phyloP scores from a whole-genome alignment of 1,284 basidiomycete genomes.

The Fomitopsis betulina region DNA sequence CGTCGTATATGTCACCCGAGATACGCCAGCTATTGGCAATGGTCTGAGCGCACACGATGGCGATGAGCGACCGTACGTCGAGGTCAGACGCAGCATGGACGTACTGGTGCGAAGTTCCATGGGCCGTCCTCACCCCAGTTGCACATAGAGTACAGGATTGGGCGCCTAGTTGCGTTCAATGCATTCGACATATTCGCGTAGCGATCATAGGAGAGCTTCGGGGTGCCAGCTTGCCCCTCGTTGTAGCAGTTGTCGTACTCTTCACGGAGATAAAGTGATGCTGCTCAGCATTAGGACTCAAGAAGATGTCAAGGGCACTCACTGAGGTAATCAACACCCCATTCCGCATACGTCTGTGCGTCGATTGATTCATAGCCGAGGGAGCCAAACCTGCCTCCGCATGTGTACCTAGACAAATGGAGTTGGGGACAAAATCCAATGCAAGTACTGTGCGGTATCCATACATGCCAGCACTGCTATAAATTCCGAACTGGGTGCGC shows the following conservation, averaged over 20 bases:
- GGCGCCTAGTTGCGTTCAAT: constrained; percentile 41
- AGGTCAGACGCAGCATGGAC: constrained; percentile 3
- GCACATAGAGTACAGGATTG: constrained; percentile 44
- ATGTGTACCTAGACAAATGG: constrained; percentile 30
- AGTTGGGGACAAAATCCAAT: background rate
- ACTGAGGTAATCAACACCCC: constrained; percentile 42
- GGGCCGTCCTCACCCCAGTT: constrained; percentile 43
- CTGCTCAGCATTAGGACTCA: background rate
- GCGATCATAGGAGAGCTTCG: constrained; percentile 36
- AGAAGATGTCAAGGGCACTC: constrained; percentile 10
- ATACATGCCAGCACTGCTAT: constrained; percentile 41
- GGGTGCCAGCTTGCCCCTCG: constrained; percentile 38
- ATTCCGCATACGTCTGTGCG: constrained; percentile 39
- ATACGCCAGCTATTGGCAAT: constrained; percentile 45
- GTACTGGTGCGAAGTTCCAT: constrained; percentile 41
- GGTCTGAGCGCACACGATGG: constrained; percentile 21
- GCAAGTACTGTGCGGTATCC: background rate
- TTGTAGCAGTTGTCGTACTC: constrained; percentile 47
- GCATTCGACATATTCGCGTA: constrained; percentile 43
- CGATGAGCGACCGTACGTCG: background rate
- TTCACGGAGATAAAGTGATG: too few species aligned
- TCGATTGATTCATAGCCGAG: constrained; percentile 44
- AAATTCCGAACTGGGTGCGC: constrained; percentile 36
- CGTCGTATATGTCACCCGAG: constrained; percentile 39
- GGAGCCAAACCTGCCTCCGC: constrained; percentile 39